A percentile compares a stretch with the other conserved stretches of the same genome.
Conservation (phyloP, 139 green algal genomes). For the Mesotaenium endlicherianum region DNA sequence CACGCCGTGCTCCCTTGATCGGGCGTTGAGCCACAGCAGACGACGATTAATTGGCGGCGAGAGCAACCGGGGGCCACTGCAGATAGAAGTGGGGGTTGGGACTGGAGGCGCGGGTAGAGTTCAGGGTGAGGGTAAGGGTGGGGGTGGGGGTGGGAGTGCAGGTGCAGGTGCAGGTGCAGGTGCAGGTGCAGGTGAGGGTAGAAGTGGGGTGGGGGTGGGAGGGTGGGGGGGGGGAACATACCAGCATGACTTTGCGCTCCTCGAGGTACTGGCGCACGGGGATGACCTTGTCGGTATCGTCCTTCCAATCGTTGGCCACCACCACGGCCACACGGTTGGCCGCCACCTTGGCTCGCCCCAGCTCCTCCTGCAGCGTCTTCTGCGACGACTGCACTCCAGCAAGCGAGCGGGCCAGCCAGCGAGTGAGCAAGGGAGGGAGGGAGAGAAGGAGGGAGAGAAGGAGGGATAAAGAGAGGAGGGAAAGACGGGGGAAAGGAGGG, state of each 20-base stretch:
- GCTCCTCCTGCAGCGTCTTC: conserved; percentile 36
- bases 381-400: neutral
- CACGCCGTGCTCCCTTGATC: too few relatives aligned
- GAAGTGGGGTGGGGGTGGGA: neutral
- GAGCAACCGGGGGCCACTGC: neutral
- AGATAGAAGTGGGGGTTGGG: neutral
- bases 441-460: too few relatives aligned
- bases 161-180: neutral
- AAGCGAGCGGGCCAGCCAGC: too few relatives aligned
- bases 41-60: too few relatives aligned
- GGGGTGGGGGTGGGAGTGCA: neutral
- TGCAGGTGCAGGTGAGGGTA: neutral
- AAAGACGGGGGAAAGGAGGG: too few relatives aligned
- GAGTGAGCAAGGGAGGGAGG: too few relatives aligned
- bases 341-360: conserved; percentile 29
- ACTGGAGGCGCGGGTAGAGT: neutral
- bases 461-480: too few relatives aligned
- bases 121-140: neutral
- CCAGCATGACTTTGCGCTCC: conserved; percentile 36
- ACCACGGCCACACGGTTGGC: conserved; percentile 39
- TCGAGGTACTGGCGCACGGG: conserved; percentile 49
- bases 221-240: neutral
- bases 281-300: conserved; percentile 52
- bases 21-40: too few relatives aligned
- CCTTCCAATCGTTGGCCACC: conserved; percentile 48